A percentile compares a stretch with the other conserved stretches of the same genome.
Evolutionary conservation across 1,139 yeast genomes (phyloP).

Genomic region (Scheffersomyces stambukii): DNA sequence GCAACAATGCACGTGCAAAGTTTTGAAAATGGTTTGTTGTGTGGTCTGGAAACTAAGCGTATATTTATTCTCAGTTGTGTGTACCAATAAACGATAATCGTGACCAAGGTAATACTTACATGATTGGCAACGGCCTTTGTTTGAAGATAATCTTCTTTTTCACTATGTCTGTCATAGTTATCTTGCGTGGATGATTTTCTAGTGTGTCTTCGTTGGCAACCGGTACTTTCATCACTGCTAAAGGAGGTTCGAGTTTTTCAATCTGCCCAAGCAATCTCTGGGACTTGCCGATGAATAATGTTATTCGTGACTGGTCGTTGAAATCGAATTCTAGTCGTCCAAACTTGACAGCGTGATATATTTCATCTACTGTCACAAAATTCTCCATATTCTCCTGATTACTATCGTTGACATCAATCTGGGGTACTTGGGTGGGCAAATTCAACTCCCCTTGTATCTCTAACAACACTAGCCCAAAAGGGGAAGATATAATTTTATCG

Average conservation of each 20-base stretch:
- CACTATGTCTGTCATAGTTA: constrained; percentile 57
- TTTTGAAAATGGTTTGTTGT: too few species aligned
- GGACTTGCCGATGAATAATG: constrained; percentile 59
- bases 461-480: constrained; percentile 52
- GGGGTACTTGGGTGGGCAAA: constrained; percentile 42
- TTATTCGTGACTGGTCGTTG: constrained; percentile 40
- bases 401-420: constrained; percentile 12
- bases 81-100: constrained; percentile 1
- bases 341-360: constrained; percentile 50
- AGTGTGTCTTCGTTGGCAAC: constrained; percentile 12
- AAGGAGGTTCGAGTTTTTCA: constrained; percentile 53
- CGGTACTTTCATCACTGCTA: constrained; percentile 53
- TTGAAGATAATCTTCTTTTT: constrained; percentile 54
- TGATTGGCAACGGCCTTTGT: constrained; percentile 69
- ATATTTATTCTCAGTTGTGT: not conserved
- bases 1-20: constrained; percentile 11
- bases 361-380: constrained; percentile 31
- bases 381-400: constrained; percentile 21
- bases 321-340: constrained; percentile 56
- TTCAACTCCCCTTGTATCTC: constrained; percentile 74
- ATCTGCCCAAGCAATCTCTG: constrained; percentile 61
- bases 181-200: too few species aligned
- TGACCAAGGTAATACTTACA: constrained; percentile 44
- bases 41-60: not conserved
- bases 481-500: constrained; percentile 40